Evolutionary conservation across 257 asterid species (phyloP), one percentile per base, ranked within the genome.

Genomic region (Fraxinus excelsior): DNA sequence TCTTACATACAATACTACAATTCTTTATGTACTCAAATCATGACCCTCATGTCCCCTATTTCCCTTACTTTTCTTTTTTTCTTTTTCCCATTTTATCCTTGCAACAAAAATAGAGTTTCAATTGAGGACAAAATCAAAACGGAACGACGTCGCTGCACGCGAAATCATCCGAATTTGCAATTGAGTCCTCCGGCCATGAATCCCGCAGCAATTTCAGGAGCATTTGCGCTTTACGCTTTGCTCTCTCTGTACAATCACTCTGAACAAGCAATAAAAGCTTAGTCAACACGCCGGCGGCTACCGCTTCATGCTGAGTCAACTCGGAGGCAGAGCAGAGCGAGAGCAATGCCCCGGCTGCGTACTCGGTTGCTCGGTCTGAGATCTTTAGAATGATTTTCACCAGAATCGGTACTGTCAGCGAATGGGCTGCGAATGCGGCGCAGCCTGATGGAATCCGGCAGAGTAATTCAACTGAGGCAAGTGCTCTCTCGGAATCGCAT

Each of bases 141-240:
- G 81, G 82, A 60, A 77, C 89, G 86, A 83, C 87, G 86, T 81
- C 86, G 84, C 80, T 82, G 83, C 88, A 85, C 19, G 40, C 86
- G 44, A 46, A 82, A 80, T 85, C 89, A 53, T 82, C 88, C 3
- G 91, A 82, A 83, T 85, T 87, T 9, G 79, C 85, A 10, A 72
- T 34, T 1, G 88, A 82, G 67, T 80, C 82, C 18, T 79, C 82
- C 1, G 91, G 91, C 91, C 91, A 87, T 23, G 87, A 79, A 53
- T 85, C 80, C 2, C 88, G 83, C 18, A 82, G 80, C 72, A 65
- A 40, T 81, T 88, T 81, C 76, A 84, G 73, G 32, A 90, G 82
- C 92, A 85, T 83, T 74, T 88, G 92, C 7, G 95, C 92, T 75
- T 88, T 88, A 64, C 91, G 83, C 80, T 90, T 90, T 2, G 91